Base-by-base conservation (phyloP, 345 rosid species). In the Moricandia moricandioides region DNA sequence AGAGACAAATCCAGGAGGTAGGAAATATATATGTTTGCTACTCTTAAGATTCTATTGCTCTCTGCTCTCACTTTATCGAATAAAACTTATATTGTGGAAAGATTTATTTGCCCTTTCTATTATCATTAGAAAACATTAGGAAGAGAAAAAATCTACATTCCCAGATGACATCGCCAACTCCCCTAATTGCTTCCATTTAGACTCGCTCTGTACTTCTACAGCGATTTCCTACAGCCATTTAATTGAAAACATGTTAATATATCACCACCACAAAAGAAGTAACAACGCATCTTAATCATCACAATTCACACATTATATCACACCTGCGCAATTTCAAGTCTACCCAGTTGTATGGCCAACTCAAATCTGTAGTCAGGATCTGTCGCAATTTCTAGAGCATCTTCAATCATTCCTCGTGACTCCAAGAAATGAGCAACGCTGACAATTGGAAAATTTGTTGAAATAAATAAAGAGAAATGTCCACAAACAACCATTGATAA, bases 361-460 rank as follows among this genome's bases (percentile, higher is more conserved):
- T 92, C 98, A 77, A 96, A 92, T 83, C 85, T 89, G 83, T 96
- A 96, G 82, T 96, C 96, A 69, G 96, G 95, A 68, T 96, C 99
- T 2, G 91, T 92, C 10, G 99, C 99, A 78, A 92, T 96, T 81
- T 92, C 98, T 69, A 96, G 75, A 78, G 99, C 99, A 55, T 89
- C 89, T 84, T 96, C 97, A 67, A 91, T 73, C 99, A 96, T 96
- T 62, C 96, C 96, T 43, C 97, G 89, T 47, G 99, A 89, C 85
- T 96, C 99, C 93, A 96, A 83, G 88, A 96, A 96, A 70, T 62
- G 98, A 69, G 99, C 98, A 84, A 96, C 98, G 77, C 99, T 96
- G 70, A 73, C 79, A 83, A 77, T 55, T 56, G 71, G 67, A 52
- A 61, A 55, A 8, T 2, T 10, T 11, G 45, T 10, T 11, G 55